Percentiles rank a stretch among this genome's conserved stretches.
Evolutionary conservation across 2,329 filamentous ascomycete species (phyloP).

Genomic region (Diaporthe amygdali): DNA sequence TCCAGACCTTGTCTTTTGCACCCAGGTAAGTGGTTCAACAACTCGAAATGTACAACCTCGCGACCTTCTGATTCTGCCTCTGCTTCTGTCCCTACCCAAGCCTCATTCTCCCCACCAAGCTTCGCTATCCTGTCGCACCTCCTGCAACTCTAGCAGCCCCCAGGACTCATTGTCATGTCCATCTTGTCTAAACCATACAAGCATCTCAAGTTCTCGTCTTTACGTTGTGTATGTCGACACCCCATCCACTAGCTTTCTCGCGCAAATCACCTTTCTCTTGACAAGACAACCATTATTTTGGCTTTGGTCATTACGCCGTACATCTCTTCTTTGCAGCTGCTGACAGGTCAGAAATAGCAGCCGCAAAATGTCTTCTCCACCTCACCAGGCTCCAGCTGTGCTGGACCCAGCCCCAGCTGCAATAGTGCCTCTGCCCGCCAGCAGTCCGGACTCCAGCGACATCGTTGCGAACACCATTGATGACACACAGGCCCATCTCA

Average conservation of each 20-base stretch:
- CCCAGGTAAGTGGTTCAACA: not conserved
- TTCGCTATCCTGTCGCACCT: too few relatives aligned
- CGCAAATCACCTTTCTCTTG: too few relatives aligned
- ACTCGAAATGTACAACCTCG: too few relatives aligned
- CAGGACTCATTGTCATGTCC: not conserved
- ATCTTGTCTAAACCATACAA: not conserved
- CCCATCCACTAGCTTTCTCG: not conserved
- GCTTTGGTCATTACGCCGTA: too few relatives aligned
- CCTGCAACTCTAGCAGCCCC: not conserved
- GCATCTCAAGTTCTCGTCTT: not conserved
- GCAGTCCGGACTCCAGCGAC: not conserved
- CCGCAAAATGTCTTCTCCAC: not conserved
- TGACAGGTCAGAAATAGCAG: not conserved
- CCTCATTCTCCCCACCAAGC: not conserved
- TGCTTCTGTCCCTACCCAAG: not conserved
- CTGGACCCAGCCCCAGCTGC: not conserved
- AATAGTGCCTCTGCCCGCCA: conserved; percentile 9
- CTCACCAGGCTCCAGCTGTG: not conserved
- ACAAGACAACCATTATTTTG: too few relatives aligned
- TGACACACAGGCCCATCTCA: not conserved
- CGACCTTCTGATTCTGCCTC: not conserved
- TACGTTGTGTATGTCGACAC: not conserved
- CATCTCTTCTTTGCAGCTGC: not conserved
- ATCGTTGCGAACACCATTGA: not conserved
- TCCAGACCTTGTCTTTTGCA: not conserved